Percentiles rank a stretch among this genome's conserved stretches.
phyloP scores from a whole-genome alignment of 495 filamentous ascomycete genomes.

The Penicillium cosmopolitanum region DNA sequence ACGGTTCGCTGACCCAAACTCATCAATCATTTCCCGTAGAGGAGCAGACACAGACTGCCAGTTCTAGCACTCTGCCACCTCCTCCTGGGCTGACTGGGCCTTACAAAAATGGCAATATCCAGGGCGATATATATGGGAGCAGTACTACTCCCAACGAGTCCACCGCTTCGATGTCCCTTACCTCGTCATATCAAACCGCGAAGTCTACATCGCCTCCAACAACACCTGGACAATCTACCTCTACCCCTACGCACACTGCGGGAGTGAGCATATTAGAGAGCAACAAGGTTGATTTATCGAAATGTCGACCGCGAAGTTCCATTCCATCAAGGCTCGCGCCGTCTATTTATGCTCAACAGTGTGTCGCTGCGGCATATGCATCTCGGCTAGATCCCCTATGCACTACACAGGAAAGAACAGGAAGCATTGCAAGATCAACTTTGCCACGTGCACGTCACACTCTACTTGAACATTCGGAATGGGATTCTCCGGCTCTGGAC shows the following conservation, averaged over 20 bases:
- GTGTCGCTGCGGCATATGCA: conserved; percentile 82
- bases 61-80: not conserved
- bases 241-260: conserved; percentile 19
- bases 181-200: conserved; percentile 26
- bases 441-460: conserved; percentile 85
- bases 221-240: conserved; percentile 16
- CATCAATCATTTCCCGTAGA: conserved; percentile 9
- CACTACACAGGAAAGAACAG: conserved; percentile 86
- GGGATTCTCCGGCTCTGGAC: conserved; percentile 91
- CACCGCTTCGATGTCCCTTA: conserved; percentile 32
- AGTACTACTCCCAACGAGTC: conserved; percentile 35
- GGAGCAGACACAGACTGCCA: not conserved
- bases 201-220: conserved; percentile 40
- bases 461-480: conserved; percentile 97
- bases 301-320: conserved; percentile 68
- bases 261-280: conserved; percentile 23
- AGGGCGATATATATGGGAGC: conserved; percentile 25
- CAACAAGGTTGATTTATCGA: conserved; percentile 29
- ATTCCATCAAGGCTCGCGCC: conserved; percentile 75
- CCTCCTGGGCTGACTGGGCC: not conserved
- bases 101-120: not conserved
- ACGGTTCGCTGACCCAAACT: conserved; percentile 10
- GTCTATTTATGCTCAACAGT: conserved; percentile 82
- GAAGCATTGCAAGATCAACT: conserved; percentile 76
- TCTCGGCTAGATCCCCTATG: conserved; percentile 90